These are phyloP conservation scores for Nymphaea colorata DNA, from an alignment of 164 flowering plant genomes.

Conservation along the genomic window DNA sequence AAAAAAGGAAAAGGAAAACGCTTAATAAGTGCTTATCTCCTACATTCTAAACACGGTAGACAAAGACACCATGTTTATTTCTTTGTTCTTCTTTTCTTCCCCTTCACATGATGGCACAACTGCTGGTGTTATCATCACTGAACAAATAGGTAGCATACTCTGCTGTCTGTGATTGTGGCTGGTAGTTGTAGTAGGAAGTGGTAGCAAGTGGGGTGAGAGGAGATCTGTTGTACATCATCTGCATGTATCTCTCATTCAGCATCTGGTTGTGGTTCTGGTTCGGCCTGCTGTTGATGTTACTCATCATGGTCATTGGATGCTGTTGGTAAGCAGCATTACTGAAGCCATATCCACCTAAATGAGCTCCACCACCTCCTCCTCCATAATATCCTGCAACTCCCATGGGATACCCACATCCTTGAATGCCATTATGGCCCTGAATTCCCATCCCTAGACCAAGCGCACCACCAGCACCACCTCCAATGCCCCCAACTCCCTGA, in stretches of 20 bases:
- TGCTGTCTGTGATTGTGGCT: conserved; percentile 14
- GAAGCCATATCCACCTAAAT: neutral
- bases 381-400: neutral
- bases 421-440: conserved; percentile 15
- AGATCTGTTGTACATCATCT: conserved; percentile 65
- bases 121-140: conserved; percentile 51
- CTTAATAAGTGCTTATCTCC: neutral
- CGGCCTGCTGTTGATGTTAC: conserved; percentile 22
- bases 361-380: neutral
- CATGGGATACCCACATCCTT: conserved; percentile 14
- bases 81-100: neutral
- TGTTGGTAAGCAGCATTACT: neutral
- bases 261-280: conserved; percentile 7
- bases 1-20: too few relatives aligned
- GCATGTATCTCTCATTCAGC: conserved; percentile 17
- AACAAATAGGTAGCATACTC: conserved; percentile 38
- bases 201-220: conserved; percentile 38
- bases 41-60: neutral
- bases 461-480: conserved; percentile 9
- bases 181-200: conserved; percentile 30
- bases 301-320: conserved; percentile 28
- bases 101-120: conserved; percentile 57
- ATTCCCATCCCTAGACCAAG: conserved; percentile 6
- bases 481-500: conserved; percentile 24
- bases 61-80: neutral